Evolutionary conservation across 2,329 filamentous ascomycete species (phyloP).

Genomic region (Metarhizium sp.): DNA sequence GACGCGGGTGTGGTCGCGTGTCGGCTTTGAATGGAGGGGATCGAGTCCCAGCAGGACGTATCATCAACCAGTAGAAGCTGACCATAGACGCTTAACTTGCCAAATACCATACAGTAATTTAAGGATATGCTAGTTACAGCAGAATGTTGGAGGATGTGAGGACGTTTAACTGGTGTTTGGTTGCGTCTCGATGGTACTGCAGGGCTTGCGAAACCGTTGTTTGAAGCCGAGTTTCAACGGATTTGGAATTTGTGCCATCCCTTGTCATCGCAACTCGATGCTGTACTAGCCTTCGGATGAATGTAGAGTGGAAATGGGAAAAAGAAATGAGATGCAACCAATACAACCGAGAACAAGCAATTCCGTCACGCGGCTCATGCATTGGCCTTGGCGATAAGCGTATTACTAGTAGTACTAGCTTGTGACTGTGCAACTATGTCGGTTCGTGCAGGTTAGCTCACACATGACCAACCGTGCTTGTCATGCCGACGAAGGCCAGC

Average conservation of each 20-base stretch:
- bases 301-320: background rate
- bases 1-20: background rate
- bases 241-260: background rate
- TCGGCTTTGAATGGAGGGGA: too few relatives aligned
- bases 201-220: background rate
- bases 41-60: background rate
- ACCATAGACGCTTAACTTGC: too few relatives aligned
- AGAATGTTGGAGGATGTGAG: too few relatives aligned
- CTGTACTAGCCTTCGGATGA: background rate
- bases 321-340: too few relatives aligned
- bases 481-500: too few relatives aligned
- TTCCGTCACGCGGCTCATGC: too few relatives aligned
- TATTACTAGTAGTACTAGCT: too few relatives aligned
- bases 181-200: background rate
- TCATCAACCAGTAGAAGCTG: background rate
- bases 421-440: background rate
- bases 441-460: background rate
- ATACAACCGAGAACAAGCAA: too few relatives aligned
- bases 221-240: background rate
- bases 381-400: too few relatives aligned
- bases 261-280: too few relatives aligned
- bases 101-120: too few relatives aligned
- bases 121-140: too few relatives aligned
- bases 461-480: background rate
- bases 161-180: background rate